Percentiles rank a stretch among this genome's conserved stretches.
Conservation (phyloP, 768 basidiomycete species). For the Termitomyces titanicus region DNA sequence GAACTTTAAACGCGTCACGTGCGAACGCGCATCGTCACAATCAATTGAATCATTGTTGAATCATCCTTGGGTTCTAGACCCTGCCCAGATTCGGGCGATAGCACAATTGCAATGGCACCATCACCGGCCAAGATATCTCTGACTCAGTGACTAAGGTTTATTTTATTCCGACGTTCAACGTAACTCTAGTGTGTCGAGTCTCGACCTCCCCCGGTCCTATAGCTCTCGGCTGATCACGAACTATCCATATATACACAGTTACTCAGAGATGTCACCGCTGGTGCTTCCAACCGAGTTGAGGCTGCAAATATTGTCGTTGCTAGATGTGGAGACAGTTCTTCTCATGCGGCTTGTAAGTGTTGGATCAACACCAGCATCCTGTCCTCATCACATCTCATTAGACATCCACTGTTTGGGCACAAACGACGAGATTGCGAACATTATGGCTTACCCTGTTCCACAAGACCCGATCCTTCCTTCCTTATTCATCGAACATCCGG, state of each 20-base stretch:
- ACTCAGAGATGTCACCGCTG: background rate
- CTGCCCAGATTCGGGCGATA: too few species aligned
- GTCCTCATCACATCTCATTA: background rate
- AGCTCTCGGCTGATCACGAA: too few species aligned
- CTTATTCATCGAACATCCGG: background rate
- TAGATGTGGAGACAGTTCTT: conserved; percentile 4
- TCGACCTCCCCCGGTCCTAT: too few species aligned
- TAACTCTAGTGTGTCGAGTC: too few species aligned
- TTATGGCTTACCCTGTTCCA: conserved; percentile 2
- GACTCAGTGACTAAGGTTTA: too few species aligned
- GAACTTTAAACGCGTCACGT: background rate
- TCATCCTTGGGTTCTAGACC: too few species aligned
- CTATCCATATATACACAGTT: too few species aligned
- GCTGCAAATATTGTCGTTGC: conserved; percentile 2
- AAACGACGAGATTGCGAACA: background rate
- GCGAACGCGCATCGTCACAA: background rate
- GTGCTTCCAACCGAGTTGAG: conserved; percentile 9
- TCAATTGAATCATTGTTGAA: too few species aligned
- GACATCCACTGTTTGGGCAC: background rate
- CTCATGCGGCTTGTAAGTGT: conserved; percentile 1
- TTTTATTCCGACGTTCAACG: too few species aligned
- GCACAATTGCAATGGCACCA: too few species aligned
- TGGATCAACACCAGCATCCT: too few species aligned
- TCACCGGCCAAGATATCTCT: too few species aligned
- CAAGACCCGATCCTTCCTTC: background rate